Evolutionary conservation across 257 asterid genomes (phyloP), one percentile per base, ranked within the genome.

Genomic region (Jasminum sambac): DNA sequence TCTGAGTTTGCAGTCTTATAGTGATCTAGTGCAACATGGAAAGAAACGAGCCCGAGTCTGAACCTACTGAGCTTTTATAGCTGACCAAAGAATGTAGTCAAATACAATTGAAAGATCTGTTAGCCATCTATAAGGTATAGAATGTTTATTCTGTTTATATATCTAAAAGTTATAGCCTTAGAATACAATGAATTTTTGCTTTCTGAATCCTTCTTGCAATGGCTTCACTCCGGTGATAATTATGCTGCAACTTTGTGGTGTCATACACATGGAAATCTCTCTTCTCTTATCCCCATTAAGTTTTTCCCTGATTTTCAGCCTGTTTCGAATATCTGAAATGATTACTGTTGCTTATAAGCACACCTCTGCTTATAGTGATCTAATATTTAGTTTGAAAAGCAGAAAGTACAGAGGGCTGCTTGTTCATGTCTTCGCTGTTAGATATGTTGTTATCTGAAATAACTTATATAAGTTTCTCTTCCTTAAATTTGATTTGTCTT

Each of bases 1-100:
- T 36, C 89, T 84, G 55, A 85, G 85, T 83, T 88, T 95, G 85
- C 98, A 88, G 82, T 87, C 95, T 39, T 86, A 67, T 67, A 74
- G 69, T 72, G 89, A 84, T 39, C 81, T 89, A 63, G 57, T 77
- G 74, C 95, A 71, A 57, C 81, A 73, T 58, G 87, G 88, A 64
- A 88, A 76, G 75, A 95, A 89, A 74, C 85, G 89, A 67, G 78
- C 82, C 72, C 79, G 91, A 76, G 81, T n/a, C n/a, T n/a, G n/a
- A n/a, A n/a, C 80, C 82, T 68, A 55, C 25, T 83, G 67, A 81
- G 6, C 8, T 69, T 42, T n/a, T 36, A 11, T 38, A 21, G 30
- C 61, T 52, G 0, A 8, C 10, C 34, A 17, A 17, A 21, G 6
- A 8, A 19, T 52, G 61, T 52, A 52, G 14, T 52, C 61, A 52